phyloP scores from a whole-genome alignment of 2,329 filamentous ascomycete genomes.

The Sphaceloma murrayae region DNA sequence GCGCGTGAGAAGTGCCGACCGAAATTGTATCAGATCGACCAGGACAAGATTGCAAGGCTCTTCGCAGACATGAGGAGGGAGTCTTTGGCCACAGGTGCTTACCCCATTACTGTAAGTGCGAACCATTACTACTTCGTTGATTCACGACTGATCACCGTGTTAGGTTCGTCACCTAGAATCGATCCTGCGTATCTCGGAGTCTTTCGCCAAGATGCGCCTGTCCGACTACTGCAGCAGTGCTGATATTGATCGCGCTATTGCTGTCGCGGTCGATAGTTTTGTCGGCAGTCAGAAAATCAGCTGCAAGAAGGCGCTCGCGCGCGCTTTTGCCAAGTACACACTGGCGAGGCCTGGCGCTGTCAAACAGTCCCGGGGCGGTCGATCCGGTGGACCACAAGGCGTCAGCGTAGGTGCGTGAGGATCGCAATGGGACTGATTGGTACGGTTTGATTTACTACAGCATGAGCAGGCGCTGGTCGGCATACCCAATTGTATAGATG shows the following conservation, averaged over 20 bases:
- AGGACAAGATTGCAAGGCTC: slow-evolving; percentile 87
- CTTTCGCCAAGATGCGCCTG: slow-evolving; percentile 97
- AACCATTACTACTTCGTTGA: slow-evolving; percentile 13
- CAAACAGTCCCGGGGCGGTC: slow-evolving; percentile 5
- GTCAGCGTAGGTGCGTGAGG: slow-evolving; percentile 18
- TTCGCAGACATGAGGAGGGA: slow-evolving; percentile 96
- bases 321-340: slow-evolving; percentile 90
- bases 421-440: neutral
- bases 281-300: slow-evolving; percentile 94
- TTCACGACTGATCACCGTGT: neutral
- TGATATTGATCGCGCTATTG: slow-evolving; percentile 94
- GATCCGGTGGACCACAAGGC: slow-evolving; percentile 5
- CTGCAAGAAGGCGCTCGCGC: slow-evolving; percentile 88
- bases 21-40: slow-evolving; percentile 94
- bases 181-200: slow-evolving; percentile 88
- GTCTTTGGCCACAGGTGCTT: slow-evolving; percentile 84
- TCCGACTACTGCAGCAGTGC: slow-evolving; percentile 83
- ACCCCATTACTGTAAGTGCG: slow-evolving; percentile 83
- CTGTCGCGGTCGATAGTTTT: slow-evolving; percentile 92
- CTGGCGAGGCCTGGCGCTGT: slow-evolving; percentile 38
- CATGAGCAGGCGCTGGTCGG: neutral
- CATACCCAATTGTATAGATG: slow-evolving; percentile 1
- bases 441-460: neutral
- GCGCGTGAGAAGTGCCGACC: slow-evolving; percentile 80
- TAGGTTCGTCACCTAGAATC: slow-evolving; percentile 95